These are phyloP conservation scores for Diaporthe ampelina DNA, from an alignment of 2,329 filamentous ascomycete species.

Conservation along the genomic window DNA sequence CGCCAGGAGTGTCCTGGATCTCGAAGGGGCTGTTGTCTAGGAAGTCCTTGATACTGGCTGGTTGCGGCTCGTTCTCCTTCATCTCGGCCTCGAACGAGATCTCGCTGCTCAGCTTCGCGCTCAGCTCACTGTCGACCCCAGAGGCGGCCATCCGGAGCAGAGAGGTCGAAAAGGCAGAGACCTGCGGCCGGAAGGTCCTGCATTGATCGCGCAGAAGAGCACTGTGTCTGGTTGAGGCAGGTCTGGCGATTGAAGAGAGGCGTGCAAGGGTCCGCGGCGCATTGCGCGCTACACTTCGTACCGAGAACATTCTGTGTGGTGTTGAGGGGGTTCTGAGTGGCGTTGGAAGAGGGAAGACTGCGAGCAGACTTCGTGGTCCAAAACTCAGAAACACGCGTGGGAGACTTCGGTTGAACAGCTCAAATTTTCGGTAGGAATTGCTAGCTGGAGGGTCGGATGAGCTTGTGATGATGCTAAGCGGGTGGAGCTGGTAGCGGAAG, in stretches of 20 bases:
- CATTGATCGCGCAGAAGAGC: conserved; percentile 63
- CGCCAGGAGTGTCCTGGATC: conserved; percentile 84
- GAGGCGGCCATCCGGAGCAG: conserved; percentile 57
- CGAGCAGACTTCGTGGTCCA: conserved; percentile 41
- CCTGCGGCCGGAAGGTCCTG: conserved; percentile 54
- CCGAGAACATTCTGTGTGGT: conserved; percentile 74
- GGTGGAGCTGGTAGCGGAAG: conserved; percentile 2
- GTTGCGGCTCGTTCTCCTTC: conserved; percentile 78
- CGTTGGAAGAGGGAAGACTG: conserved; percentile 41
- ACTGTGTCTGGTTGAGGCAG: conserved; percentile 62
- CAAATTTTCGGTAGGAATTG: conserved; percentile 33
- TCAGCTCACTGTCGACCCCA: conserved; percentile 81
- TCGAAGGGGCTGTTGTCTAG: conserved; percentile 87
- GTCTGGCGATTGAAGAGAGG: conserved; percentile 64
- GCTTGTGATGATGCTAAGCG: conserved; percentile 34
- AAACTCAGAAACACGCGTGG: background rate
- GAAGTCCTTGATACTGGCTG: conserved; percentile 87
- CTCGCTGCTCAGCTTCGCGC: conserved; percentile 85
- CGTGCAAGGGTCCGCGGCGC: conserved; percentile 75
- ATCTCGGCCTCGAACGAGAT: conserved; percentile 87
- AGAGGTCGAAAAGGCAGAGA: conserved; percentile 66
- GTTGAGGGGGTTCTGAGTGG: conserved; percentile 47
- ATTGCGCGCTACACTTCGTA: conserved; percentile 75
- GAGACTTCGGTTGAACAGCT: background rate
- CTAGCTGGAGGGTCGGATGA: conserved; percentile 1